Percentiles rank a stretch among this genome's conserved stretches.
Conservation (phyloP, 2,329 filamentous ascomycete species). For the Dendryphion nanum region DNA sequence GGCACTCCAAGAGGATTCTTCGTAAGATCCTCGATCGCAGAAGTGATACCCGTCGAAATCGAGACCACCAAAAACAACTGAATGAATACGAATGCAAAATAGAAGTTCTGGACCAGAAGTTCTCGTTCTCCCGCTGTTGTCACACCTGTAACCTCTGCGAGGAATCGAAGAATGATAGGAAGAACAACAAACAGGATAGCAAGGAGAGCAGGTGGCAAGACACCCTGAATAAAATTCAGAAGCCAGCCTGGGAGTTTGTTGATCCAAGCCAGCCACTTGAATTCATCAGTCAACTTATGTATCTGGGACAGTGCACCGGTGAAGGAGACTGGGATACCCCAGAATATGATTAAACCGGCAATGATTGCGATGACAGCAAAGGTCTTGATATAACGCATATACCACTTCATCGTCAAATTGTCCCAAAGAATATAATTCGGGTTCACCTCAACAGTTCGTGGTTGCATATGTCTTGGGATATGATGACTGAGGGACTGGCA, state of each 20-base stretch:
- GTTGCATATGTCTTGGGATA: conserved; percentile 88
- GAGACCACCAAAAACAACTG: conserved; percentile 94
- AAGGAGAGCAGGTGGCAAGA: conserved; percentile 76
- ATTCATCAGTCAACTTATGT: conserved; percentile 62
- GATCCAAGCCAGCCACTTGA: conserved; percentile 71
- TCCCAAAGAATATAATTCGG: conserved; percentile 94
- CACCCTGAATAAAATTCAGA: conserved; percentile 74
- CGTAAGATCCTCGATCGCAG: conserved; percentile 63
- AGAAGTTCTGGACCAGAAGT: conserved; percentile 86
- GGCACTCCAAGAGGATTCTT: conserved; percentile 67
- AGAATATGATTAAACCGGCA: conserved; percentile 75
- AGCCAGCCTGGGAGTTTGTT: conserved; percentile 58
- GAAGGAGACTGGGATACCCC: conserved; percentile 87
- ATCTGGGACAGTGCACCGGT: conserved; percentile 81
- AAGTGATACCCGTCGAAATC: conserved; percentile 72
- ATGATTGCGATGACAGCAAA: conserved; percentile 65
- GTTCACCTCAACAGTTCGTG: conserved; percentile 87
- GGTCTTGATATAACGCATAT: conserved; percentile 78
- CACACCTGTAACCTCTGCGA: conserved; percentile 72
- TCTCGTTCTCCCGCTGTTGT: conserved; percentile 79
- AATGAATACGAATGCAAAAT: conserved; percentile 91
- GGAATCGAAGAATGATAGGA: conserved; percentile 72
- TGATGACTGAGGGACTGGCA: conserved; percentile 91
- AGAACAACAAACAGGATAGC: conserved; percentile 76
- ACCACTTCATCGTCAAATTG: conserved; percentile 95